Evolutionary conservation across 805 yeast species (phyloP), one percentile per base, ranked within the genome.

Genomic region (Novakomyces olei): DNA sequence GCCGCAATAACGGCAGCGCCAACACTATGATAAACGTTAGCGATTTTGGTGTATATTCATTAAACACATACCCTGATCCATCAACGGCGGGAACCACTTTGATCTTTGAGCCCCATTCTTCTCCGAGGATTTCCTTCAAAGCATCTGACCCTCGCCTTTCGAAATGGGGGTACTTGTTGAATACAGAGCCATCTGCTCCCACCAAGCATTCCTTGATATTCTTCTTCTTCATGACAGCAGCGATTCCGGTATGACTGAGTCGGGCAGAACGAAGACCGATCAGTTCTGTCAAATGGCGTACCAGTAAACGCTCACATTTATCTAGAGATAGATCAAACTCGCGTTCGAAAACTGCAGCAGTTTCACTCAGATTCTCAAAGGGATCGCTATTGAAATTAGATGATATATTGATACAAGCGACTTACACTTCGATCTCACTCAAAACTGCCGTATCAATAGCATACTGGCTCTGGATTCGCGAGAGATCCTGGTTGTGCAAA

Each of bases 1-100:
- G 96, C 95, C 35, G 98, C 96, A 57, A 88, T 85, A 46, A 85
- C 67, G 33, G 96, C 98, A 36, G 98, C 98, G 51, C 98, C 98
- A 31, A 79, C 94, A 22, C 25, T n/a, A n/a, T n/a, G n/a, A n/a
- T n/a, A n/a, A n/a, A n/a, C n/a, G n/a, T n/a, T n/a, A n/a, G n/a
- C n/a, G n/a, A n/a, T n/a, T n/a, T n/a, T n/a, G n/a, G n/a, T n/a
- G n/a, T n/a, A n/a, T n/a, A n/a, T n/a, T n/a, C n/a, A n/a, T n/a
- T n/a, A n/a, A n/a, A n/a, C n/a, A n/a, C n/a, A n/a, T n/a, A 61
- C n/a, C 96, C 96, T 25, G 88, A 75, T 46, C 98, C 98, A 60
- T 88, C 98, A 60, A 85, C 94, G 42, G 98, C 96, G 37, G 91
- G 77, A 26, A 74, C 78, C 44, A 83, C 70, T 41, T 64, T 57